phyloP scores from a whole-genome alignment of 371 early-diverging fungal species.

The Enterospora canceri region DNA sequence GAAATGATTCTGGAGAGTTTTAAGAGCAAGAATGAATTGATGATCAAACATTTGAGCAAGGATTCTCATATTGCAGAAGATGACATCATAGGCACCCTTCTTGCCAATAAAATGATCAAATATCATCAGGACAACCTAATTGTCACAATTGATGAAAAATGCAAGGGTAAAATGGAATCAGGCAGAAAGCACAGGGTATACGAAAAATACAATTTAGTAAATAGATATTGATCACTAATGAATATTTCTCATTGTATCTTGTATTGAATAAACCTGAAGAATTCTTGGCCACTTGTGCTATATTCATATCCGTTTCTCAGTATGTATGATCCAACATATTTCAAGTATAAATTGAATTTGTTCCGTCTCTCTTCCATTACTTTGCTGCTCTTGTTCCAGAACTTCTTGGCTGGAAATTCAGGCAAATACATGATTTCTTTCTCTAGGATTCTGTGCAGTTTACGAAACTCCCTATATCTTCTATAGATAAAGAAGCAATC shows the following conservation, averaged over 20 bases:
- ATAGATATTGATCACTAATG: neutral
- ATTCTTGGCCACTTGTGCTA: neutral
- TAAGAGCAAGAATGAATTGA: conserved; percentile 29
- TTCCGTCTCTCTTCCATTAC: neutral
- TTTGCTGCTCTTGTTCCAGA: neutral
- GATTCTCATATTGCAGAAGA: conserved; percentile 72
- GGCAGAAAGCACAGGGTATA: conserved; percentile 25
- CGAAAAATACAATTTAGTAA: conserved; percentile 7
- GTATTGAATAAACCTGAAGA: neutral
- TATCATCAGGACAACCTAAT: conserved; percentile 80
- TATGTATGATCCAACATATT: neutral
- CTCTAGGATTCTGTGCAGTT: neutral
- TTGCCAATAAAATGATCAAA: conserved; percentile 71
- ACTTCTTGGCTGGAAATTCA: neutral
- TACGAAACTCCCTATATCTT: neutral
- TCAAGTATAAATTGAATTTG: neutral
- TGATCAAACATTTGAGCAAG: conserved; percentile 69
- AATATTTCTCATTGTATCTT: neutral
- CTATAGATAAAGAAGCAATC: neutral
- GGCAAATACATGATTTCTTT: neutral
- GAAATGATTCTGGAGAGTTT: conserved; percentile 44
- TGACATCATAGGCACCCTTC: conserved; percentile 82
- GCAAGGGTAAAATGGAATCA: conserved; percentile 57
- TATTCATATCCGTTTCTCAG: neutral
- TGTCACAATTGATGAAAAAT: conserved; percentile 71